Base-by-base conservation (phyloP, 2,329 filamentous ascomycete genomes). In the Botrytis pseudocinerea region DNA sequence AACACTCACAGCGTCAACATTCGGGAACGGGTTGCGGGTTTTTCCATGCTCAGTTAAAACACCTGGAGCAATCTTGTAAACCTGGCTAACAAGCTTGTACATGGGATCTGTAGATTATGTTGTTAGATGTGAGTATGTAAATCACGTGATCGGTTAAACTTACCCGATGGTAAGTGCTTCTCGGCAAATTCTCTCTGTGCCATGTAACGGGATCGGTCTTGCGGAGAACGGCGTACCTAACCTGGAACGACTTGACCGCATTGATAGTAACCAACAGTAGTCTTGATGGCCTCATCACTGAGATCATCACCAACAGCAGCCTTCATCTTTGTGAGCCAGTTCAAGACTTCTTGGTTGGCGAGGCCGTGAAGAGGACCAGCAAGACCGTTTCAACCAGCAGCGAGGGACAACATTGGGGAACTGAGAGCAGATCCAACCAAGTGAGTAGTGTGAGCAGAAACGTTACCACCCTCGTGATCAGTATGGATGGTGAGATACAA, bases 281-380 rank as follows among this genome's bases (percentile, higher is more conserved):
- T 98, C 83, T 92, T 97, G 89, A 99, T 98, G 84, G 92, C 91
- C 88, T 95, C 88, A 87, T 99, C 96, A 85, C 92, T 96, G 77
- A 99, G 90, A 83, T 99, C 96, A 84, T 95, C 93, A 82, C 96
- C 96, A 81, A 99, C 88, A 73, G 87, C 84, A 87, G 94, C 92
- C 93, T 99, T 98, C 95, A 99, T 98, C 92, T 98, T 93, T 80
- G 92, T 93, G 82, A 99, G 93, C 96, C 96, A 99, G 89, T 96
- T 95, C 81, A 99, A 91, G 79, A 99, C 96, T 87, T 99, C 96
- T 89, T 99, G 96, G 91, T 99, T 99, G 84, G 96, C 96, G 82
- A 99, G 91, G 85, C 96, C 96, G 91, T 99, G 96, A 76, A 99
- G 94, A 82, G 96, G 96, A 82, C 96, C 96, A 81, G 96, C 96